Evolutionary conservation across 2,329 filamentous ascomycete species (phyloP), one percentile per base, ranked within the genome.

Genomic region (Sclerotinia subarctica): DNA sequence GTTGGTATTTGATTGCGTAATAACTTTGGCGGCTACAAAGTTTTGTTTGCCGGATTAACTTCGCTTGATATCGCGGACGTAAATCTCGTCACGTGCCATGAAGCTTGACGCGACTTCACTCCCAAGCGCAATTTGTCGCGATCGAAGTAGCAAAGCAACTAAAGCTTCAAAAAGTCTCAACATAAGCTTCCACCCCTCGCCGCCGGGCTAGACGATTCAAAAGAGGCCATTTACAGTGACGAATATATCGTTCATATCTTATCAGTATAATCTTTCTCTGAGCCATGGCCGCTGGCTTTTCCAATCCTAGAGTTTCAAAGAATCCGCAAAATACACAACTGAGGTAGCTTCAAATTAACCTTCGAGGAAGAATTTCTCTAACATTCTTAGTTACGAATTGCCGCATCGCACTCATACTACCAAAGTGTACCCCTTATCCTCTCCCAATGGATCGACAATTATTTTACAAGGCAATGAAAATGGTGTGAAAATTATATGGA

Each of bases 391-490:
- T 69, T 89, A 89, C 72, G 84, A 87, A 68, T 78, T 89, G 44
- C 79, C 82, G 53, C 82, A 84, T 69, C 85, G 87, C 69, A 80
- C 88, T 59, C 81, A 89, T 76, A 81, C 86, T 73, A 81, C 88
- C 62, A 85, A 87, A 72, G 83, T 83, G 5, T 89, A 89, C 73
- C 88, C 88, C 0, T 80, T 88, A 24, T 81, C 82, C 68, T 88
- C 87, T 1, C 82, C 86, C 1, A 88, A 90, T 74, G 87, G 87
- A 47, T 87, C 88, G 8, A 86, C 83, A 2, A 83, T 90, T 74
- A 76, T 90, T 35, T 78, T 90, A 56, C 88, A 88, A 73, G 87
- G 85, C 57, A 87, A 89, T 72, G 86, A 88, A 69, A 86, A 84
- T 76, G 88, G 88, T 56, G 78, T 89, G 53, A 86, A 83, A 3